Base-by-base conservation (phyloP, 2,329 filamentous ascomycete genomes). In the Metarhizium brunneum region DNA sequence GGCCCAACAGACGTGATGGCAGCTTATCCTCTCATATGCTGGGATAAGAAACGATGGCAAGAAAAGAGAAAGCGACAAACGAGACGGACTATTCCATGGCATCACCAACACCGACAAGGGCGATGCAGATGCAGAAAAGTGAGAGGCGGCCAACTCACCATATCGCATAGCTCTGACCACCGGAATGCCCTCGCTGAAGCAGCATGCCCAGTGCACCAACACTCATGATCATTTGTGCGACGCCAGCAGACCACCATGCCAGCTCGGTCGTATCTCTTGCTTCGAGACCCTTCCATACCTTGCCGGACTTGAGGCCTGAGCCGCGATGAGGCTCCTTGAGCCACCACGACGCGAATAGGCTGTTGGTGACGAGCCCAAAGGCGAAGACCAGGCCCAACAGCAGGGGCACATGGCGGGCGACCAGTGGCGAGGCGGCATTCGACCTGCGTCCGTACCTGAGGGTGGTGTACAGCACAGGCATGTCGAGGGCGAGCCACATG, bases 401-500 rank as follows among this genome's bases (percentile, higher is more conserved):
- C 48, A 63, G 62, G 6, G 65, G 66, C 10, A 77, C 64, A 55
- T 79, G 67, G 25, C 67, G 64, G 4, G 70, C 74, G 6, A 80
- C 65, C 20, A 73, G 66, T 0, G 73, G 71, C 25, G 69, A 73
- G 55, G 60, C 59, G 4, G 63, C 65, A 69, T 77, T 80, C 14
- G 77, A 77, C 16, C 69, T 58, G 3, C 65, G 66, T 0, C 73
- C 76, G 51, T 73, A 74, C 18, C 66, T 70, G n/a, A 80, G 58
- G 13, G 75, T 72, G 3, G 67, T 70, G 60, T 76, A 77, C 11
- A 81, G 64, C 36, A 82, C 68, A 2, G 70, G 70, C 13, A 75
- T 57, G 64, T 81, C 78, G 16, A 81, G 69, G 3, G 77, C 47
- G 36, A 81, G 68, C 78, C 79, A 81, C 52, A 74, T 58, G 0